Base-by-base conservation (phyloP, 768 basidiomycete species). In the Lyophyllum shimeji region DNA sequence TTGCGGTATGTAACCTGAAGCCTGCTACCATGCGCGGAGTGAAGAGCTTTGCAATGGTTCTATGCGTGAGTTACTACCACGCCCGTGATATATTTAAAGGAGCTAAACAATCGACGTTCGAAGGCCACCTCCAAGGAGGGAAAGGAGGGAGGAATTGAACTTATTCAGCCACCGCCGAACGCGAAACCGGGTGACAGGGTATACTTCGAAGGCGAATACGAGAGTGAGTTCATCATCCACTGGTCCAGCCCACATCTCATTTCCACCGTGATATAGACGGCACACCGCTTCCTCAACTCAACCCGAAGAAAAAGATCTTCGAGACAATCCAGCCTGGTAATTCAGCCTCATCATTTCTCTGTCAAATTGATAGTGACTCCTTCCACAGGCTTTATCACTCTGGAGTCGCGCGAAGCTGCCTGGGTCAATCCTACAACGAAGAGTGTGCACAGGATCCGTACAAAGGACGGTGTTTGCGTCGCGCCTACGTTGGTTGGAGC, bases 271-370 rank as follows among this genome's bases (percentile, higher is more conserved):
- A 29, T 29, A 29, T 49, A 88, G 88, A 76, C 62, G 79, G 79
- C 0, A 80, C 77, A 18, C 90, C 95, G 0, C 74, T 96, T 21
- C 66, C 88, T 7, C 93, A 95, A 65, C 78, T 99, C 55, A 98
- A 98, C 72, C 97, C 97, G 12, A 99, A 98, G 76, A 98, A 97
- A 79, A 99, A 98, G 76, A 91, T 98, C 29, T 99, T 98, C 65
- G 97, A 99, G 75, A 89, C 95, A 0, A 84, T 99, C 48, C 97
- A 97, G 68, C 94, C 95, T 49, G 89, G 93, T 87, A 62, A 44
- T 66, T 52, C 13, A n/a, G 3, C 17, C 23, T n/a, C 9, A 6
- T 25, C 6, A 23, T 9, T 15, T 3, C 1, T n/a, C 20, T 12
- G 11, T 18, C 29, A 9, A 29, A 29, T 7, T 24, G 25, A 11